phyloP scores from a whole-genome alignment of 2,329 filamentous ascomycete genomes.

The Scolecobasidium constrictum region DNA sequence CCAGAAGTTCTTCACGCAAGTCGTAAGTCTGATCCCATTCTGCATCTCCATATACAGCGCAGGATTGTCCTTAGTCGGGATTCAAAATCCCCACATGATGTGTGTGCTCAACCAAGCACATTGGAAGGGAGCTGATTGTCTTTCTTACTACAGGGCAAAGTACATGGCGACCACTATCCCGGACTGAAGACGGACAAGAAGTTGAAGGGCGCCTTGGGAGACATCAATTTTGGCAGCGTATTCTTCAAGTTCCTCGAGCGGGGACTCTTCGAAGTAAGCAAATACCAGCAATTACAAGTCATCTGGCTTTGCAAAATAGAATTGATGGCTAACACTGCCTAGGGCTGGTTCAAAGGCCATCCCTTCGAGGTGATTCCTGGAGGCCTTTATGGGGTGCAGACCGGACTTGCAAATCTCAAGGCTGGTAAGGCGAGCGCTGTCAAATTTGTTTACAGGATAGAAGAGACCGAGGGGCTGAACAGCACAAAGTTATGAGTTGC shows the following conservation, averaged over 20 bases:
- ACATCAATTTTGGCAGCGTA: slow-evolving; percentile 33
- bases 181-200: slow-evolving; percentile 3
- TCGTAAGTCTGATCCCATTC: no score
- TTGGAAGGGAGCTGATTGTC: no score
- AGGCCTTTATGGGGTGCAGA: slow-evolving; percentile 43
- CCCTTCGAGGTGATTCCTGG: slow-evolving; percentile 42
- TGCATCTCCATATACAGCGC: no score
- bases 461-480: slow-evolving; percentile 28
- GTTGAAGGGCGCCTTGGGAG: slow-evolving; percentile 1
- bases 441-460: slow-evolving; percentile 53
- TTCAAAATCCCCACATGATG: no score
- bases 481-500: background rate
- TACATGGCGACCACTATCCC: background rate
- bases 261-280: slow-evolving; percentile 38
- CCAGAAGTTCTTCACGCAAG: slow-evolving; percentile 1
- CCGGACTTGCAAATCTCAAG: slow-evolving; percentile 43
- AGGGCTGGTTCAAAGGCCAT: slow-evolving; percentile 40
- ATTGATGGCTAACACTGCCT: no score
- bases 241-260: slow-evolving; percentile 34
- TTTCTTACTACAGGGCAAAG: no score
- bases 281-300: no score
- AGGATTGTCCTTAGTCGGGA: no score
- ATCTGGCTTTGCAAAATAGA: no score
- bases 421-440: slow-evolving; percentile 50
- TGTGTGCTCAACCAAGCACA: no score